Conservation (phyloP, 2,329 filamentous ascomycete species). For the Fusarium sarcochroum region DNA sequence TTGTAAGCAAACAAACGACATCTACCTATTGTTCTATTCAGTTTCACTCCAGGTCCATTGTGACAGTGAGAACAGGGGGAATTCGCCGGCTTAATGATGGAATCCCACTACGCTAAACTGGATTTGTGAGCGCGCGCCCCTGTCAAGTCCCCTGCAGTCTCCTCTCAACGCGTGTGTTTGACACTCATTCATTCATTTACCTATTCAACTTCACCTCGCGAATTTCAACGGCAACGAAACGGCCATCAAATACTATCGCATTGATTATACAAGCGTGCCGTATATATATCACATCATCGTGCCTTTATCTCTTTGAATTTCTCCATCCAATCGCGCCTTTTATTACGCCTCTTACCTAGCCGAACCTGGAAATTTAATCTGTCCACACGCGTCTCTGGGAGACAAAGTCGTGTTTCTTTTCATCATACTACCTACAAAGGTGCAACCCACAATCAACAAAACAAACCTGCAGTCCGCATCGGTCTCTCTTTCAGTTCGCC, state of each 20-base stretch:
- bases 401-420: constrained; percentile 36
- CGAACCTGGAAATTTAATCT: constrained; percentile 20
- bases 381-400: constrained; percentile 38
- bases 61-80: constrained; percentile 3
- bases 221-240: constrained; percentile 34
- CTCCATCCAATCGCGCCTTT: constrained; percentile 6
- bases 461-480: constrained; percentile 16
- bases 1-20: neutral
- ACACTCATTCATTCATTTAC: constrained; percentile 36
- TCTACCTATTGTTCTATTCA: neutral
- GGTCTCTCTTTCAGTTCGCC: neutral
- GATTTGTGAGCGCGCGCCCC: constrained; percentile 37
- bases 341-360: constrained; percentile 14
- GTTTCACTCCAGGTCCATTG: neutral
- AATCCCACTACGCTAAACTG: constrained; percentile 30
- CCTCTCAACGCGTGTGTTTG: constrained; percentile 42
- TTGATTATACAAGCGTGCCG: constrained; percentile 12
- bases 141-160: constrained; percentile 40
- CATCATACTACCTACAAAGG: constrained; percentile 28
- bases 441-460: constrained; percentile 21
- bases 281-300: neutral
- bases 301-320: neutral
- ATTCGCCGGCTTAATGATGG: constrained; percentile 7
- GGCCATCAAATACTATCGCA: constrained; percentile 16
- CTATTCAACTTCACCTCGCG: constrained; percentile 34